Evolutionary conservation across 164 flowering plant species (phyloP).

Genomic region (Litsea cubeba): DNA sequence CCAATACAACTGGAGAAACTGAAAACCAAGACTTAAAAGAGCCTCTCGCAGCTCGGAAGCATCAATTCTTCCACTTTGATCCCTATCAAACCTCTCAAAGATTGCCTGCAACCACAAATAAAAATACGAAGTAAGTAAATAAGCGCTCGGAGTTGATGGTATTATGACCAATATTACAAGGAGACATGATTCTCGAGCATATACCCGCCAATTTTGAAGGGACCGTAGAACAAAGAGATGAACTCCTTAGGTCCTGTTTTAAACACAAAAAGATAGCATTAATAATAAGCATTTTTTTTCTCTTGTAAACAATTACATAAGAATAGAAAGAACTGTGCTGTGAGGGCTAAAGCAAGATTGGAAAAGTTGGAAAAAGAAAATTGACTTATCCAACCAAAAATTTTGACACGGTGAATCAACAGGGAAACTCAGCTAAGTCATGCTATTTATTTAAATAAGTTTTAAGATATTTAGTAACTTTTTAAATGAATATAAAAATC

Average conservation of each 20-base stretch:
- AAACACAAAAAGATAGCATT: background rate
- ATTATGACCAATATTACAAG: no score
- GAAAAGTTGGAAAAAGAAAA: no score
- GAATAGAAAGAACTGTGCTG: background rate
- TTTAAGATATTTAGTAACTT: no score
- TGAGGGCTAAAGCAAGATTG: background rate
- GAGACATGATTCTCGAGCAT: background rate
- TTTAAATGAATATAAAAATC: no score
- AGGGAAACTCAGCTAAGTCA: no score
- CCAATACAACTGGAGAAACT: conserved; percentile 62
- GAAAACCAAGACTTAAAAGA: conserved; percentile 59
- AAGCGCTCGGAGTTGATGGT: background rate
- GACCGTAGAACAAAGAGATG: conserved; percentile 64
- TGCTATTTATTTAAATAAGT: no score
- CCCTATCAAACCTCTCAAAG: conserved; percentile 76
- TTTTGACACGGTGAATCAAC: no score
- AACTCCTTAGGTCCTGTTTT: conserved; percentile 91
- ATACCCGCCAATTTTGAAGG: conserved; percentile 92
- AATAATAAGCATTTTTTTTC: background rate
- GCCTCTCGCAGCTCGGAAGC: conserved; percentile 63
- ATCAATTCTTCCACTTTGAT: conserved; percentile 72
- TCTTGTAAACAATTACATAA: background rate
- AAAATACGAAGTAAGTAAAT: background rate
- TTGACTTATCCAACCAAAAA: no score
- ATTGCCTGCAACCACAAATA: conserved; percentile 34